A percentile compares a stretch with the other conserved stretches of the same genome.
These are phyloP conservation scores for Chytriomyces sp. DNA, from an alignment of 192 early-diverging fungal species.

Conservation along the genomic window DNA sequence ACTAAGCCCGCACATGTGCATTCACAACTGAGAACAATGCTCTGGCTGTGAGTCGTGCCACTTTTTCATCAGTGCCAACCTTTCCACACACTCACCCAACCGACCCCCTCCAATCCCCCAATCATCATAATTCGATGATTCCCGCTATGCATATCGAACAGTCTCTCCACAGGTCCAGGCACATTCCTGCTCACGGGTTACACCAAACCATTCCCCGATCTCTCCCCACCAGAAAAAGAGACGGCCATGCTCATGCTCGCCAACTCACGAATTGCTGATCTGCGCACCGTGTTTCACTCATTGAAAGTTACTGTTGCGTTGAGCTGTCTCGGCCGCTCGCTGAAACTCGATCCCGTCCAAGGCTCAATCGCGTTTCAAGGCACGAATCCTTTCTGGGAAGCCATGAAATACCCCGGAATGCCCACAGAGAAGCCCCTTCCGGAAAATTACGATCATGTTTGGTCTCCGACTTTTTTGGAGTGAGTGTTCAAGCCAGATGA, in stretches of 20 bases:
- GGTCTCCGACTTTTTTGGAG: constrained; percentile 60
- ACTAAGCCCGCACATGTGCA: not conserved
- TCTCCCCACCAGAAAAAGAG: not conserved
- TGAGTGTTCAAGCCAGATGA: not conserved
- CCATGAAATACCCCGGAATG: constrained; percentile 61
- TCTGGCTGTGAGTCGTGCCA: too few species aligned
- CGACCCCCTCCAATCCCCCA: not conserved
- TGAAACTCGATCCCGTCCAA: constrained; percentile 8
- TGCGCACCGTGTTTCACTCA: constrained; percentile 16
- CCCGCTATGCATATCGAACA: not conserved
- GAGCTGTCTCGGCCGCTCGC: not conserved
- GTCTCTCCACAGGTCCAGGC: constrained; percentile 13
- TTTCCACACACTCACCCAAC: not conserved
- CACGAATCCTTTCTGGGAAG: constrained; percentile 43
- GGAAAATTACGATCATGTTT: constrained; percentile 50
- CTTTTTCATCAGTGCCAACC: too few species aligned
- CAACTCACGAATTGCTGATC: not conserved
- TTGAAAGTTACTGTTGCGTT: constrained; percentile 18
- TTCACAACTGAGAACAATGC: too few species aligned
- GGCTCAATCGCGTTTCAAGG: not conserved
- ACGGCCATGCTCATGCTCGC: constrained; percentile 5
- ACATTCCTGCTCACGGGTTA: constrained; percentile 15
- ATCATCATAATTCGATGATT: not conserved
- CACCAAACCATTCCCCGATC: constrained; percentile 10
- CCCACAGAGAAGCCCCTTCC: constrained; percentile 50